phyloP scores from a whole-genome alignment of 2,329 filamentous ascomycete species.

The Cercospora berteroae region DNA sequence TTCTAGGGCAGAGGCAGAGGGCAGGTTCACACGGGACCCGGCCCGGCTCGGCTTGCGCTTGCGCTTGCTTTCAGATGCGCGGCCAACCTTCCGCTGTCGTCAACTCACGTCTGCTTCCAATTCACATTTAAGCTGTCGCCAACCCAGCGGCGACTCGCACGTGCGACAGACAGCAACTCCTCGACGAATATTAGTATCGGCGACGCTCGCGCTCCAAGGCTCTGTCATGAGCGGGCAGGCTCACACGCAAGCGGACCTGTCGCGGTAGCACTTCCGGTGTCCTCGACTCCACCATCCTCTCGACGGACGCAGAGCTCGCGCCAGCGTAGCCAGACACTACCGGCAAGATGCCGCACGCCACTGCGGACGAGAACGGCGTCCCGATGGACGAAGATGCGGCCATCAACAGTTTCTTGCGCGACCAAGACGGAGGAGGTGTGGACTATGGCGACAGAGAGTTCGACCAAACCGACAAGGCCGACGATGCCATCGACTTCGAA shows the following conservation, averaged over 20 bases:
- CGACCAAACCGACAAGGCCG: slow-evolving; percentile 71
- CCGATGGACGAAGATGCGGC: slow-evolving; percentile 31
- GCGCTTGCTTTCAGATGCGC: background rate
- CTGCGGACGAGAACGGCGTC: slow-evolving; percentile 25
- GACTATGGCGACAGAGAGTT: slow-evolving; percentile 37
- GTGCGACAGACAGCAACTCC: background rate
- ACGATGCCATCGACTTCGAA: slow-evolving; percentile 86
- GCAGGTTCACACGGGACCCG: background rate
- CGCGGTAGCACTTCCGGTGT: background rate
- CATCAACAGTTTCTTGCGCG: slow-evolving; percentile 34
- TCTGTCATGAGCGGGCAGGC: slow-evolving; percentile 10
- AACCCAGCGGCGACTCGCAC: background rate
- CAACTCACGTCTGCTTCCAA: background rate
- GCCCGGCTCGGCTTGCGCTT: background rate
- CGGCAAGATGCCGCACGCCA: slow-evolving; percentile 41
- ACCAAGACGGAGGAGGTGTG: slow-evolving; percentile 25
- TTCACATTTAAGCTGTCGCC: background rate
- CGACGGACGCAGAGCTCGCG: background rate
- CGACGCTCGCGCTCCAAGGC: background rate
- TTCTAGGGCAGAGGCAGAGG: background rate
- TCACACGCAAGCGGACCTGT: slow-evolving; percentile 1
- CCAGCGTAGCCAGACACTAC: background rate
- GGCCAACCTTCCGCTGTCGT: background rate
- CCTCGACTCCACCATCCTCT: background rate
- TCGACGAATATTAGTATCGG: background rate